These are phyloP conservation scores for Copromyces sp. DNA, from an alignment of 495 filamentous ascomycete genomes.

Conservation along the genomic window DNA sequence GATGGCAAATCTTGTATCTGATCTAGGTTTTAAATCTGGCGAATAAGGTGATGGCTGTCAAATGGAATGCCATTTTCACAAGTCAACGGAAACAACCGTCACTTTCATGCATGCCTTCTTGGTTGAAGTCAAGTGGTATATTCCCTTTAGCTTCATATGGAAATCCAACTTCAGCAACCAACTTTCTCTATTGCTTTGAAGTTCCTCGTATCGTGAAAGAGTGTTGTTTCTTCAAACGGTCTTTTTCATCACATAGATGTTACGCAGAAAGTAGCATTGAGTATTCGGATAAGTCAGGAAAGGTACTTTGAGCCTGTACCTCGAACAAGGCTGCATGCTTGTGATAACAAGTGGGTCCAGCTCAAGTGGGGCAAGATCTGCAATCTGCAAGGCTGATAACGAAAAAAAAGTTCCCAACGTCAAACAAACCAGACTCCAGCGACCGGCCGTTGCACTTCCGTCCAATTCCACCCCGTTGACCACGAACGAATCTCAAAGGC, in stretches of 20 bases:
- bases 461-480: neutral
- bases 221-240: neutral
- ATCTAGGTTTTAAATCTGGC: neutral
- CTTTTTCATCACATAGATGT: neutral
- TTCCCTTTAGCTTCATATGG: too few relatives aligned
- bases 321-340: conserved; percentile 8
- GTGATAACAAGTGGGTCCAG: neutral
- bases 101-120: neutral
- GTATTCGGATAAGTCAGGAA: neutral
- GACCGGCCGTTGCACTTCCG: neutral
- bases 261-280: neutral
- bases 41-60: neutral
- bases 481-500: neutral
- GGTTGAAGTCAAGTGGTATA: too few relatives aligned
- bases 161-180: too few relatives aligned
- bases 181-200: neutral
- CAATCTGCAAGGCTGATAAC: conserved; percentile 20
- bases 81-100: too few relatives aligned
- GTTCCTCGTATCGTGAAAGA: neutral
- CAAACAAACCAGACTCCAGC: conserved; percentile 4
- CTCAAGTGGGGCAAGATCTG: conserved; percentile 1
- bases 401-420: conserved; percentile 23
- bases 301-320: neutral
- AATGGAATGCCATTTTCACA: too few relatives aligned
- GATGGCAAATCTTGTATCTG: neutral